Evolutionary conservation across 768 basidiomycete species (phyloP), one percentile per base, ranked within the genome.

Genomic region (Termitomyces sp.): DNA sequence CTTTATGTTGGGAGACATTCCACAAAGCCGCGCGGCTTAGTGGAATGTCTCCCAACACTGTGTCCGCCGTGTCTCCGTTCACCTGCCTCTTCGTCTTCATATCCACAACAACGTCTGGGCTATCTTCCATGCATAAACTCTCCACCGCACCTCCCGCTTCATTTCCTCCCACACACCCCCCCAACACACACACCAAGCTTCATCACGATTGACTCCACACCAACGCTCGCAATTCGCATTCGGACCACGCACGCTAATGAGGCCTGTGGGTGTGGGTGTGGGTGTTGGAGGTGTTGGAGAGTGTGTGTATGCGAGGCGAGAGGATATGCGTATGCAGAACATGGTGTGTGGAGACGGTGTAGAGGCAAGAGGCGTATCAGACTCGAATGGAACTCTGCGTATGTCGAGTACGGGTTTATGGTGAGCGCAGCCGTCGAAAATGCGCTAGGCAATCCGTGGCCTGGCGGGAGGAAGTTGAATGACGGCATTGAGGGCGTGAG

Each of bases 401-500:
- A 38, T 0, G 17, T 1, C 22, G n/a, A 3, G 37, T 28, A 50
- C 6, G 37, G 37, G 24, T 26, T n/a, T 22, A 24, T 5, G 2
- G 24, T 17, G 17, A 22, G 12, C 1, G 47, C 21, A 10, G 43
- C 32, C 14, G 47, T 19, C 34, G 34, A 34, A 2, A 12, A 3
- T 12, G 34, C 12, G 34, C 34, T 37, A 1, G 35, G 35, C 35
- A 15, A 37, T 37, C 5, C 35, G 5, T 42, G 21, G 32, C 21
- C 30, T 0, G 51, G 49, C 3, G 49, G 49, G 37, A 50, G 49
- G 12, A 97, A 95, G 12, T 84, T 86, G 71, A 97, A 98, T 5
- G 92, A 85, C 1, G 96, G 96, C 95, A 98, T 98, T 57, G 88
- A 90, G 0, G 95, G 94, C n/a, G 95, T 97, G 64, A 97, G 93